Percentiles rank a stretch among this genome's conserved stretches.
These are phyloP conservation scores for Sungouiella thailandica DNA, from an alignment of 805 yeast species.

Conservation along the genomic window DNA sequence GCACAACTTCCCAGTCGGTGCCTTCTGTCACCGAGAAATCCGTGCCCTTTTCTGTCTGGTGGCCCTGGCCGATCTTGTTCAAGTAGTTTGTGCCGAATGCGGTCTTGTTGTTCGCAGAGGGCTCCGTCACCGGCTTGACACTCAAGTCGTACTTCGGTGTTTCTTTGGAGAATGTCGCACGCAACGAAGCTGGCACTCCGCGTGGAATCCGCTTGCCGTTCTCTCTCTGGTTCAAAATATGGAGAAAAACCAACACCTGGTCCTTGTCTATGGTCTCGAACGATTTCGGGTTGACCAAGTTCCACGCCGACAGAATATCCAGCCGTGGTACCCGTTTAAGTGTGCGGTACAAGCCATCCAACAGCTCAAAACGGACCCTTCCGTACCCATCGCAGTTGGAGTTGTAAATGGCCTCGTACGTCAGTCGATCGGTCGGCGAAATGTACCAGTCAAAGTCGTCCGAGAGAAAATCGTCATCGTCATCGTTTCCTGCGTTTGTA, in stretches of 20 bases:
- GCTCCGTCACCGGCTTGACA: constrained; percentile 9
- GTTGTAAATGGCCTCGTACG: constrained; percentile 74
- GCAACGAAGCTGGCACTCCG: constrained; percentile 87
- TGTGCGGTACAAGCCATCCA: constrained; percentile 63
- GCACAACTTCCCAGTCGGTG: constrained; percentile 91
- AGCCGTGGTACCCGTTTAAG: constrained; percentile 72
- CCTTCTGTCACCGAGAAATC: constrained; percentile 69
- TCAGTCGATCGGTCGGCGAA: constrained; percentile 75
- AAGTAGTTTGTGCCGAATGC: constrained; percentile 53
- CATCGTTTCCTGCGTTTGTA: constrained; percentile 43
- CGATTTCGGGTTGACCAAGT: constrained; percentile 85
- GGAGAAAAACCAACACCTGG: constrained; percentile 84
- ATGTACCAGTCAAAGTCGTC: constrained; percentile 94
- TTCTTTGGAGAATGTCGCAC: constrained; percentile 89
- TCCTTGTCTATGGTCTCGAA: constrained; percentile 88
- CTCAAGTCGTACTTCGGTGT: constrained; percentile 66
- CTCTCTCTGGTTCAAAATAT: constrained; percentile 85
- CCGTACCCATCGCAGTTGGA: constrained; percentile 76
- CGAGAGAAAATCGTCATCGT: constrained; percentile 56
- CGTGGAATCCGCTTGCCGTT: constrained; percentile 82
- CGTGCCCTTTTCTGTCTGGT: constrained; percentile 47
- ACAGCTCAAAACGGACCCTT: constrained; percentile 67
- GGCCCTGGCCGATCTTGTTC: constrained; percentile 51
- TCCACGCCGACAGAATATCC: constrained; percentile 91
- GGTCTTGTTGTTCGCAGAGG: constrained; percentile 19